Conservation (phyloP, 139 green algal species). For the Closterium sp. region DNA sequence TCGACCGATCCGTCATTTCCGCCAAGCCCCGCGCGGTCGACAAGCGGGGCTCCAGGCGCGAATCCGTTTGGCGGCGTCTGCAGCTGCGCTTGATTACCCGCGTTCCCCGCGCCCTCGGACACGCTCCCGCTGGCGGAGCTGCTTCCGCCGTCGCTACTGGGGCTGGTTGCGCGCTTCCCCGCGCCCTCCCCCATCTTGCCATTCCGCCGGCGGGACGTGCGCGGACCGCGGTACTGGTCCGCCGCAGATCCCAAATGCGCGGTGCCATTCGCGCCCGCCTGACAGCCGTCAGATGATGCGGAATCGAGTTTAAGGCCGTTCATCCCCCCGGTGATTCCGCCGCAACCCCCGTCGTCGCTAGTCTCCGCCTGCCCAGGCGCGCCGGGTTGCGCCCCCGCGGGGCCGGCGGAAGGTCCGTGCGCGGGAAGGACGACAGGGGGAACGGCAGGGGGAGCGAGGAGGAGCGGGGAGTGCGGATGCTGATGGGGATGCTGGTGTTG, state of each 20-base stretch:
- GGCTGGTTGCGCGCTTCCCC: background rate
- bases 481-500: background rate
- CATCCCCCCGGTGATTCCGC: background rate
- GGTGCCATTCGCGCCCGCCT: background rate
- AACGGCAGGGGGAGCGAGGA: background rate
- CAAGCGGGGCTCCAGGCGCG: background rate
- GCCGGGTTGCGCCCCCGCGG: too few relatives aligned
- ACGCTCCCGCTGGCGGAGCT: background rate
- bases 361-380: background rate
- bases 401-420: background rate
- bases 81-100: background rate
- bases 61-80: background rate
- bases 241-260: background rate
- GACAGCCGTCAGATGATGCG: background rate
- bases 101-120: background rate
- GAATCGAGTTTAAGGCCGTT: background rate
- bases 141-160: background rate
- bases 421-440: background rate
- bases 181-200: background rate
- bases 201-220: conserved; percentile 7
- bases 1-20: background rate
- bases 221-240: conserved; percentile 29
- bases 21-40: background rate
- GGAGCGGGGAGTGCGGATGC: background rate
- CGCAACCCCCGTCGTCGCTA: background rate